Base-by-base conservation (phyloP, 345 rosid genomes). In the Linum usitatissimum region DNA sequence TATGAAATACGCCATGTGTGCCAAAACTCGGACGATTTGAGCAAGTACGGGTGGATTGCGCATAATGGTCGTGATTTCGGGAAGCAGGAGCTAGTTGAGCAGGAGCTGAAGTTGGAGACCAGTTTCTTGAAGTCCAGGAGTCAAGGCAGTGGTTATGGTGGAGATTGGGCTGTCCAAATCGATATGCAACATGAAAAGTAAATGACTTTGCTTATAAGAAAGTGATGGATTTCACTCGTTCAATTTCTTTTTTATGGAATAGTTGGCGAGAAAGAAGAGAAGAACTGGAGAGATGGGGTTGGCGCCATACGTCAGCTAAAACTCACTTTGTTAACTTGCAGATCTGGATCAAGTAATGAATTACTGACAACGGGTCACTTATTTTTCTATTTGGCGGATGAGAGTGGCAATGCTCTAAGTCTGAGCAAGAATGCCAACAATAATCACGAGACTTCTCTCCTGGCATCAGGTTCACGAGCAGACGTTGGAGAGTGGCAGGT, bases 11-110 rank as follows among this genome's bases (percentile, higher is more conserved):
- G 97, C 6, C 98, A 92, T 65, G 78, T 87, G 7, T 92, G 98
- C 77, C 86, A 92, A 70, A 87, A 89, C 65, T 73, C 81, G 58
- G 81, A 85, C 66, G 86, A 72, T 61, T 76, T 92, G 15, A 75
- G 77, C 71, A 82, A 71, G 4, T 92, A 89, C 68, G 95, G 98
- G 8, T 92, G 97, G 98, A 80, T 67, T 12, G 76, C 79, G 55
- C 98, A 89, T 78, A 85, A 89, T 71, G 98, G 95, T 12, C 80
- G 90, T 66, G 92, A 92, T 77, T 92, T 70, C 75, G 98, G 97
- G 40, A 82, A 77, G 68, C 97, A 89, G 59, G 77, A 76, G 71
- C 65, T 92, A 62, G 68, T 77, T 71, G 96, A 89, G 66, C 94
- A 84, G 9, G 90, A 74, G 21, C 75, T 89, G 79, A 71, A 71